These are phyloP conservation scores for Aspergillus indologenus DNA, from an alignment of 495 filamentous ascomycete genomes.

Conservation along the genomic window DNA sequence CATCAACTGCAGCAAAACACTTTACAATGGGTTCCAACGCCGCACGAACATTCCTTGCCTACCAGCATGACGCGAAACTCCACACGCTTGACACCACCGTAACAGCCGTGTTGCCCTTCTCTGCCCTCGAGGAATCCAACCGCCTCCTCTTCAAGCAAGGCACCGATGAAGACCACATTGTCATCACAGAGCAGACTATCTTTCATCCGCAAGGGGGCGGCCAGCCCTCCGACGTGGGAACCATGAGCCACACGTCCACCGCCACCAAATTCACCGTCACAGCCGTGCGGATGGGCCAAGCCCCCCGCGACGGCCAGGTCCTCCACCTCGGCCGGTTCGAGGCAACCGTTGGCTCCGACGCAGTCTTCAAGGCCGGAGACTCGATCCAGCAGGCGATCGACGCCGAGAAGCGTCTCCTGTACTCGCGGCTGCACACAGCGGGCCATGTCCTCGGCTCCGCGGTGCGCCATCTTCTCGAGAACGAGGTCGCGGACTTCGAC, in stretches of 20 bases:
- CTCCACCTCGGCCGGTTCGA: slow-evolving; percentile 57
- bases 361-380: slow-evolving; percentile 34
- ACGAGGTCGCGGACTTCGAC: slow-evolving; percentile 47
- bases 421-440: slow-evolving; percentile 62
- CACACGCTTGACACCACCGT: slow-evolving; percentile 42
- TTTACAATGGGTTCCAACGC: neutral
- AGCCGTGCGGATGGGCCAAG: slow-evolving; percentile 43
- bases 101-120: slow-evolving; percentile 42
- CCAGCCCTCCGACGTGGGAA: slow-evolving; percentile 59
- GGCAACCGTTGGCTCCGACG: neutral
- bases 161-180: slow-evolving; percentile 41
- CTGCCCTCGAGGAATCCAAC: slow-evolving; percentile 43
- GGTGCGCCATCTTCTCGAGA: slow-evolving; percentile 50
- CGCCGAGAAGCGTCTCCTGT: slow-evolving; percentile 48
- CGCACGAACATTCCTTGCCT: slow-evolving; percentile 47
- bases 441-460: slow-evolving; percentile 62
- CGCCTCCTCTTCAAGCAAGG: slow-evolving; percentile 49
- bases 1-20: neutral
- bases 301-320: slow-evolving; percentile 44
- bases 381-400: slow-evolving; percentile 51
- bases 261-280: slow-evolving; percentile 42
- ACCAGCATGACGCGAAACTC: slow-evolving; percentile 53
- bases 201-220: slow-evolving; percentile 67
- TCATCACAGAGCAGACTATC: slow-evolving; percentile 60
- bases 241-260: slow-evolving; percentile 34